Evolutionary conservation across 2,329 filamentous ascomycete genomes (phyloP).

Genomic region (Aspergillus bombycis): DNA sequence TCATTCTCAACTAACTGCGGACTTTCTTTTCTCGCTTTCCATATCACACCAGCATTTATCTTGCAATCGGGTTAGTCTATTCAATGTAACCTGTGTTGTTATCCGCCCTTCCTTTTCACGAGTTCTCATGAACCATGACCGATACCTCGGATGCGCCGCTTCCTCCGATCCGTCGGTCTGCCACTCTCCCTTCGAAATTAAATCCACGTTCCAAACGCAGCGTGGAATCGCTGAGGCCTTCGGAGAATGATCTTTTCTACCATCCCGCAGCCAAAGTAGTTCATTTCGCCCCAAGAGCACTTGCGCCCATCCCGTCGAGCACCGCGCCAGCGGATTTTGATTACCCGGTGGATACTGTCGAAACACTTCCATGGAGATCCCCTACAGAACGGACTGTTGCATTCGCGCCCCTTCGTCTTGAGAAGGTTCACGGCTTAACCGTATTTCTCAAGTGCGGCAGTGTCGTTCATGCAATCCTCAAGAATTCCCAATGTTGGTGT

Average conservation of each 20-base stretch:
- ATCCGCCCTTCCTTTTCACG: slow-evolving; percentile 7
- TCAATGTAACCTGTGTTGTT: slow-evolving; percentile 21
- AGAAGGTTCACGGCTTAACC: slow-evolving; percentile 81
- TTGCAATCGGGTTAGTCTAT: slow-evolving; percentile 8
- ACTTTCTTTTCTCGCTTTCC: slow-evolving; percentile 7
- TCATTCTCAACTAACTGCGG: slow-evolving; percentile 11
- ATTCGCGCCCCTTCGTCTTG: slow-evolving; percentile 79
- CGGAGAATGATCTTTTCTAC: slow-evolving; percentile 63
- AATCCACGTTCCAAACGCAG: slow-evolving; percentile 32
- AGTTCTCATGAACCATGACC: slow-evolving; percentile 33
- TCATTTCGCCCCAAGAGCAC: slow-evolving; percentile 57
- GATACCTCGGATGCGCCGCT: slow-evolving; percentile 33
- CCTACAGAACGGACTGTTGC: slow-evolving; percentile 81
- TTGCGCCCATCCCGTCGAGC: slow-evolving; percentile 47
- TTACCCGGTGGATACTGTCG: slow-evolving; percentile 56
- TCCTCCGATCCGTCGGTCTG: slow-evolving; percentile 36
- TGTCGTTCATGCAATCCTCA: slow-evolving; percentile 82
- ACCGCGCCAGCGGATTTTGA: slow-evolving; percentile 47
- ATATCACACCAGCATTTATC: slow-evolving; percentile 1
- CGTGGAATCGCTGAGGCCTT: slow-evolving; percentile 29
- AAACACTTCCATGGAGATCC: slow-evolving; percentile 72
- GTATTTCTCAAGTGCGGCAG: slow-evolving; percentile 85
- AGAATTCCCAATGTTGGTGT: slow-evolving; percentile 91
- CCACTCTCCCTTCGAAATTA: slow-evolving; percentile 42
- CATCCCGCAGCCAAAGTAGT: slow-evolving; percentile 74